Conservation (phyloP, 768 basidiomycete species). For the Mrakia frigida region DNA sequence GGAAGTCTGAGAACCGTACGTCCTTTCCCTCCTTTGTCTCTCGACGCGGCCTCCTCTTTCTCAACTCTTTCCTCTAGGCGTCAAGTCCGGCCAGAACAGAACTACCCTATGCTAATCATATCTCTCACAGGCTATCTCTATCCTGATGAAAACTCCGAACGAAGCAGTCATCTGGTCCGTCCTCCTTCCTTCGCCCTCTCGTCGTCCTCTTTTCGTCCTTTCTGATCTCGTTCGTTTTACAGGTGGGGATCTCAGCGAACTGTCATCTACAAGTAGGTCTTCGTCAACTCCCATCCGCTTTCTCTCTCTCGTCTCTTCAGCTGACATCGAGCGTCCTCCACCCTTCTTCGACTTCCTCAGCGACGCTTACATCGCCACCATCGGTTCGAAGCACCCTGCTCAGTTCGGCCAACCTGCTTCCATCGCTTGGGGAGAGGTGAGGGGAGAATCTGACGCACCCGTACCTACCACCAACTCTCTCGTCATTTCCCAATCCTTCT, state of each 20-base stretch:
- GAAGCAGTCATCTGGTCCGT: conserved; percentile 28
- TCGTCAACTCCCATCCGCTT: not conserved
- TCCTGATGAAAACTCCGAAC: conserved; percentile 25
- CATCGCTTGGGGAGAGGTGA: conserved; percentile 15
- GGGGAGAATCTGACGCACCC: not conserved
- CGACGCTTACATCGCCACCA: conserved; percentile 13
- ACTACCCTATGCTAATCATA: no score
- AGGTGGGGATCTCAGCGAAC: not conserved
- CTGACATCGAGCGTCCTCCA: not conserved
- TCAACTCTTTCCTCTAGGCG: not conserved
- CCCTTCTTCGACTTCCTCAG: not conserved
- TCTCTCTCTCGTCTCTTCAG: not conserved
- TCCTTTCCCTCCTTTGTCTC: not conserved
- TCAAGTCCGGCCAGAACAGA: no score
- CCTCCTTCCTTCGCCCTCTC: not conserved
- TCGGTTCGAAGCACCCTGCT: conserved; percentile 18
- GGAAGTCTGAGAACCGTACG: not conserved
- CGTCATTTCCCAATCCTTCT: not conserved
- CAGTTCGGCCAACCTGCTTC: conserved; percentile 17
- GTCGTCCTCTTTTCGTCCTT: no score
- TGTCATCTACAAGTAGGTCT: not conserved
- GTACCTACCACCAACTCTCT: not conserved
- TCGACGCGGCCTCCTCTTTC: not conserved
- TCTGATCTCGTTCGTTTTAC: no score
- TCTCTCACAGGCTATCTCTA: conserved; percentile 24